These are phyloP conservation scores for Aspergillus sp. DNA, from an alignment of 2,329 filamentous ascomycete species.

Conservation along the genomic window DNA sequence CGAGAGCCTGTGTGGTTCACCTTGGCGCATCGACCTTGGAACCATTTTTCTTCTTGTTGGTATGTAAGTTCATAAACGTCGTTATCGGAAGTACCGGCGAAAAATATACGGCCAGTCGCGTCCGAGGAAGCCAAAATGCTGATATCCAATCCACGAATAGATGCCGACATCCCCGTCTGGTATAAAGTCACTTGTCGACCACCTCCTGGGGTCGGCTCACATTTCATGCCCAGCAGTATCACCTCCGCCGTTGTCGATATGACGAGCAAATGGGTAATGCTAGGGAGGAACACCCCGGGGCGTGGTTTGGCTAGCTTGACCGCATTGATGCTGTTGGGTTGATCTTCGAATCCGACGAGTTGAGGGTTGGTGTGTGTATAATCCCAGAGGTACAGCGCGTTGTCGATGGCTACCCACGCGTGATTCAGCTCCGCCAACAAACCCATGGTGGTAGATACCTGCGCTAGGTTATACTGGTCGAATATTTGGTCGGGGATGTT, in stretches of 20 bases:
- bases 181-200: constrained; percentile 75
- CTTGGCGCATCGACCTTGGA: constrained; percentile 81
- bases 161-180: constrained; percentile 80
- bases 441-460: constrained; percentile 90
- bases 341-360: constrained; percentile 87
- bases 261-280: constrained; percentile 84
- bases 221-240: constrained; percentile 78
- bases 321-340: constrained; percentile 82
- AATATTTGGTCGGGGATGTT: constrained; percentile 90
- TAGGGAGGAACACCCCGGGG: constrained; percentile 78
- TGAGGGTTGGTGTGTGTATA: constrained; percentile 92
- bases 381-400: constrained; percentile 95
- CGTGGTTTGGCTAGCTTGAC: constrained; percentile 85
- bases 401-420: constrained; percentile 94
- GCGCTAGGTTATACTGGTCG: constrained; percentile 83
- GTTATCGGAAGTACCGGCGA: constrained; percentile 74
- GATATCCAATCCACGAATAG: constrained; percentile 74
- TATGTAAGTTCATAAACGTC: constrained; percentile 95
- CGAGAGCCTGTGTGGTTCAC: constrained; percentile 81
- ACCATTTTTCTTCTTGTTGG: constrained; percentile 97
- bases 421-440: constrained; percentile 93
- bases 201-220: constrained; percentile 63
- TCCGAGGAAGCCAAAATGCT: constrained; percentile 74
- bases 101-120: constrained; percentile 87
- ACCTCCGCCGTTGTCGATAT: constrained; percentile 85